Conservation (phyloP, 2,329 filamentous ascomycete species). For the Coleophoma eucalyptorum region DNA sequence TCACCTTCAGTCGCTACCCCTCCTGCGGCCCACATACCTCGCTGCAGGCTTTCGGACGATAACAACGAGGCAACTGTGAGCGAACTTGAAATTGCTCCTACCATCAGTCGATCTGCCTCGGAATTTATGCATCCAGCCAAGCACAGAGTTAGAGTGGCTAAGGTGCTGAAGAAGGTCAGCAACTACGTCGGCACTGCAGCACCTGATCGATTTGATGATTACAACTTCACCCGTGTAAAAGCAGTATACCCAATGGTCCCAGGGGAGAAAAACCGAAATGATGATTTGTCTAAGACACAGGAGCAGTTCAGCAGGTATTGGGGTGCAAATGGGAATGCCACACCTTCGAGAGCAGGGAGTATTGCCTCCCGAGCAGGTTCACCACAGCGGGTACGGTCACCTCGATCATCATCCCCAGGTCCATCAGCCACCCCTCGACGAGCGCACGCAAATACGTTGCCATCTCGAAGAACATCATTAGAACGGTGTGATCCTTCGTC, state of each 20-base stretch:
- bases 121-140: constrained; percentile 4
- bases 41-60: neutral
- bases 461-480: constrained; percentile 8
- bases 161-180: constrained; percentile 36
- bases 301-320: constrained; percentile 34
- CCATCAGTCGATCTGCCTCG: neutral
- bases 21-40: neutral
- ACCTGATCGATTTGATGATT: constrained; percentile 43
- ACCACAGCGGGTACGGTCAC: constrained; percentile 11
- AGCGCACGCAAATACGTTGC: constrained; percentile 16
- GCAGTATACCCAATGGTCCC: constrained; percentile 52
- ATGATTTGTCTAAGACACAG: constrained; percentile 31
- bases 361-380: constrained; percentile 29
- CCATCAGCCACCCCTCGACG: constrained; percentile 9
- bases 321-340: constrained; percentile 27
- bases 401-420: constrained; percentile 12
- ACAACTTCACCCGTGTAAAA: constrained; percentile 40
- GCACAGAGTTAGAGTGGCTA: constrained; percentile 38
- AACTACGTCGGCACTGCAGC: constrained; percentile 43
- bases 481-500: constrained; percentile 8
- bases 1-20: constrained; percentile 1
- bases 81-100: constrained; percentile 4
- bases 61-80: constrained; percentile 5
- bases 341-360: constrained; percentile 34
- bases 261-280: constrained; percentile 45